Base-by-base conservation (phyloP, 176 grass and related monocot genomes). In the Avena insularis region DNA sequence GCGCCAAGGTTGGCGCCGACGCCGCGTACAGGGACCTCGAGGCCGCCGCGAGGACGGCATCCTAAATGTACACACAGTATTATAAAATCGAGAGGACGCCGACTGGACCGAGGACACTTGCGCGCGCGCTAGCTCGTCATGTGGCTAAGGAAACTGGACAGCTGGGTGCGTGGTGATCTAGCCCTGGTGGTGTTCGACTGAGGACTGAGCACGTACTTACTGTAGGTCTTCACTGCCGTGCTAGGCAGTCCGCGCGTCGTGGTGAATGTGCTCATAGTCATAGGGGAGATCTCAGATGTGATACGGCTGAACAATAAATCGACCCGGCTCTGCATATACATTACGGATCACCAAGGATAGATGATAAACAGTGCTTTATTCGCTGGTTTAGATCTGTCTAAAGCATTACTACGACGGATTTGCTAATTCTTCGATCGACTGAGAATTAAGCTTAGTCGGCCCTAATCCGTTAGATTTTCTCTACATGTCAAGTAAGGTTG, bases 11-110 rank as follows among this genome's bases (percentile, higher is more conserved):
- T 13, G 6, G 27, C 63, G 63, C 35, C 48, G 47, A 3, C 35
- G 21, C 21, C 1, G 15, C 33, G 10, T 43, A 35, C 33, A 65
- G 20, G 21, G 82, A 88, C 60, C 80, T 86, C 3, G 83, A 88
- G 36, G 84, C 81, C 10, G 81, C 13, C 9, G 46, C 47, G 27
- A 40, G 43, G 23, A 20, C 71, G 3, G 20, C 73, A 10, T 48
- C 36, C 5, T 72, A 80, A 64, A 11, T 65, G 12, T 14, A 29
- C 23, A 14, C 1, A 1, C 7, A 38, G 38, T 38, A 20, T 19
- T 38, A 20, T 19, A 20, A 20, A 9, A 47, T 9, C 46, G 63
- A 16, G 63, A 66, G 15, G 0, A 29, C 33, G 19, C 5, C 29
- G 48, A 54, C 38, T 70, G 51, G 20, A 21, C 21, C 12, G 49